Evolutionary conservation across 2,329 filamentous ascomycete genomes (phyloP), one percentile per base, ranked within the genome.

Genomic region (Penicillium sp.): DNA sequence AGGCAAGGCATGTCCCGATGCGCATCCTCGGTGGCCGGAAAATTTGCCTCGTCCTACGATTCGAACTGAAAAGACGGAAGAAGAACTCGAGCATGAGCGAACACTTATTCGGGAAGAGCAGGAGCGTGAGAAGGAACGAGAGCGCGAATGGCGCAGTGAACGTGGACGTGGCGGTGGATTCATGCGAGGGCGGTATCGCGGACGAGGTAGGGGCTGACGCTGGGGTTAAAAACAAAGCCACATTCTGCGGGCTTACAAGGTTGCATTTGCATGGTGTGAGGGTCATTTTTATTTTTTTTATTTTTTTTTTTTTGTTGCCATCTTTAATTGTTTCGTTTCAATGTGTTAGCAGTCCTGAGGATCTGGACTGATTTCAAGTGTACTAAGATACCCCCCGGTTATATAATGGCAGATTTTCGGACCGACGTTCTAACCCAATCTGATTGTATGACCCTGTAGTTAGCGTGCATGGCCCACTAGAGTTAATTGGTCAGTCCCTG

Each of bases 21-120:
- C 91, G 6, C 95, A 99, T 74, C 87, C 93, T 3, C 84, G 87
- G 58, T 98, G 91, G 87, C 76, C 78, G 19, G 81, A 85, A 68
- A 87, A 93, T 61, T 78, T 88, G 54, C 82, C 80, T 58, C 82
- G 81, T 65, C 85, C 84, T 6, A 83, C 83, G 57, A 80, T 83
- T 43, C 78, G 79, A 55, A 79, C 92, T 39, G 88, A 91, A 72
- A 89, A 88, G 79, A 91, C 89, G 8, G 85, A 84, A 29, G 87
- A 89, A 62, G 90, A 88, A 79, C 79, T 86, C 46, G 85, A 87
- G 71, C 77, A 77, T 52, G 85, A 87, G 60, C 78, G 73, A 33
- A 73, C 75, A 37, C 75, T 81, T 62, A 78, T 83, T 16, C 83
- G 85, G 52, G 84, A 86, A 66, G 83, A 88, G 71, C 85, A 86